Base-by-base conservation (phyloP, 1,284 basidiomycete species). In the Sutorius eximius region DNA sequence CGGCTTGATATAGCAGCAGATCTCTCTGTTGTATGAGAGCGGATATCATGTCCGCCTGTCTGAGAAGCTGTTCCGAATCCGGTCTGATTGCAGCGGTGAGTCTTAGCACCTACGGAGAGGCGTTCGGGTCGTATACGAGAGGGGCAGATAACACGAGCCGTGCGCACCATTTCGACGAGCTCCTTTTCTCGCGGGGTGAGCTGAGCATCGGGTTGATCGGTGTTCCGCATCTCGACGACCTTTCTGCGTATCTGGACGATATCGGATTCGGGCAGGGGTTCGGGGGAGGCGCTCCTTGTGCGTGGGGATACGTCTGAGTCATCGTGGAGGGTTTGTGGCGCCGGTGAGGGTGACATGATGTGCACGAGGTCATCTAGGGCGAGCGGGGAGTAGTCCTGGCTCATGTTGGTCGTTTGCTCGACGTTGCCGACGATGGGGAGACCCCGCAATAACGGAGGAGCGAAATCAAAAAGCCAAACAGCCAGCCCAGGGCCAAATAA, bases 31-130 rank as follows among this genome's bases (percentile, higher is more conserved):
- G 63, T 2, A 73, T 77, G 15, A 89, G 69, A 1, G 73, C 69
- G 5, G 79, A 73, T 59, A 89, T 89, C 12, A 77, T 77, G 22
- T 80, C 77, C 8, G 87, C 87, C 61, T 89, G 87, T 43, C 73
- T 71, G 22, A 78, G 64, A 2, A 89, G 71, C 61, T 89, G 87
- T 3, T 75, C 65, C 5, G 74, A 56, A 56, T 72, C 57, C 64
- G 76, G 64, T 68, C 75, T 53, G 64, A 67, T 55, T 55, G 62
- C 69, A 50, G 73, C 67, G 12, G 78, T 80, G 27, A 88, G 71
- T 46, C 76, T 76, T 20, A 82, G 61, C 22, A 86, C 75, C 85
- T 87, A 60, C 20, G 34, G 42, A 61, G 42, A 30, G 51, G 51
- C 29, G 30, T 55, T 45, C 20, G 45, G 42, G 40, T 61, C 45